Conservation (phyloP, 148 eudicot species). For the Cornus controversa region DNA sequence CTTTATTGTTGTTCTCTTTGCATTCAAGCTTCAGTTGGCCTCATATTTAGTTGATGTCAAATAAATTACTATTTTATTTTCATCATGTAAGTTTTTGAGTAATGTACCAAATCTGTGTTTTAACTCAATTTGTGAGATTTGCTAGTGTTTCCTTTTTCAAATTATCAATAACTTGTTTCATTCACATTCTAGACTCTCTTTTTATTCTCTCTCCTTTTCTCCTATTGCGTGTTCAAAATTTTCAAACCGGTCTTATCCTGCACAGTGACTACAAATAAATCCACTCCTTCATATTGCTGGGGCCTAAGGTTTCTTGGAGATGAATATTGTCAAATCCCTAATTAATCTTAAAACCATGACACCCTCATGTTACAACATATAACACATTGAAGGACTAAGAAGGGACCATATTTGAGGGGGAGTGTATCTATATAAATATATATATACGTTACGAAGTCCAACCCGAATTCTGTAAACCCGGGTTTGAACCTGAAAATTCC, state of each 20-base stretch:
- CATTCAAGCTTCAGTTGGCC: neutral
- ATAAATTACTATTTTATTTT: neutral
- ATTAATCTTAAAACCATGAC: too few relatives aligned
- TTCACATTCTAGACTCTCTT: neutral
- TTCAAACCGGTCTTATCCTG: neutral
- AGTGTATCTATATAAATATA: too few relatives aligned
- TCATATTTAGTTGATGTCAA: neutral
- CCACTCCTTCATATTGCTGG: too few relatives aligned
- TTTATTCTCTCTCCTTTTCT: neutral
- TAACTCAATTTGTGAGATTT: neutral
- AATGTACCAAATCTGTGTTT: neutral
- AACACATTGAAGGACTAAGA: too few relatives aligned
- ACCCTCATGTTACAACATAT: too few relatives aligned
- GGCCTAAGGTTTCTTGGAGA: too few relatives aligned
- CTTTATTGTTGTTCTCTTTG: neutral
- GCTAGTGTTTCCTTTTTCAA: neutral
- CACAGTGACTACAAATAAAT: too few relatives aligned
- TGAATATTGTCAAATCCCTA: too few relatives aligned
- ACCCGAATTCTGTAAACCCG: too few relatives aligned
- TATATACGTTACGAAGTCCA: too few relatives aligned
- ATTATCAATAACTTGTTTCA: neutral
- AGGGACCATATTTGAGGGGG: too few relatives aligned
- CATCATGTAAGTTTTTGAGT: neutral
- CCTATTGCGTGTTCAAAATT: neutral
- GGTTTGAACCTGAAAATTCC: too few relatives aligned